These are phyloP conservation scores for Colletotrichum phormii DNA, from an alignment of 2,329 filamentous ascomycete species.

Conservation along the genomic window DNA sequence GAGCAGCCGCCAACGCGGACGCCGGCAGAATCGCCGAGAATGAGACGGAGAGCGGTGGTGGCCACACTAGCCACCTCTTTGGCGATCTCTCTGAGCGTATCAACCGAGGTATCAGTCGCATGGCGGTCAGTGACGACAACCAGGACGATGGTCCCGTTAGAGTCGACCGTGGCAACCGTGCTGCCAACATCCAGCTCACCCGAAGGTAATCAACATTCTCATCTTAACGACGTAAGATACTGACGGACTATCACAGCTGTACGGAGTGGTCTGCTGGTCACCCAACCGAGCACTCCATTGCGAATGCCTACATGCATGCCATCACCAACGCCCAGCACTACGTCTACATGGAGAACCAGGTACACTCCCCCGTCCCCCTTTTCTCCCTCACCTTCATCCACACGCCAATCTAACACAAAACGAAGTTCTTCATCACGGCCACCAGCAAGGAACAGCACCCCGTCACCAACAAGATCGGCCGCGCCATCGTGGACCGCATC, in stretches of 20 bases:
- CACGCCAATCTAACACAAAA: neutral
- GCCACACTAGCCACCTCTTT: conserved; percentile 49
- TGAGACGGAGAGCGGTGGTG: conserved; percentile 31
- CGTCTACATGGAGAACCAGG: conserved; percentile 83
- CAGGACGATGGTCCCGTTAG: conserved; percentile 37
- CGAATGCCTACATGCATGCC: conserved; percentile 82
- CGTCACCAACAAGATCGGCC: conserved; percentile 82
- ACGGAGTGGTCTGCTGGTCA: conserved; percentile 65
- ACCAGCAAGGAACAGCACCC: conserved; percentile 77
- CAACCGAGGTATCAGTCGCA: conserved; percentile 51
- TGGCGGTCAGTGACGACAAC: conserved; percentile 49
- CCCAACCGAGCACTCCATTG: conserved; percentile 78
- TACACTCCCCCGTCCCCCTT: conserved; percentile 38
- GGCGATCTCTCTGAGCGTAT: conserved; percentile 59
- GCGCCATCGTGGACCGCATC: conserved; percentile 82
- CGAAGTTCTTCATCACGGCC: conserved; percentile 86
- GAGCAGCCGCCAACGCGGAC: conserved; percentile 29
- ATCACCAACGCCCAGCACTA: conserved; percentile 78
- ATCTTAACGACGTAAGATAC: neutral
- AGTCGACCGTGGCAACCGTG: conserved; percentile 40
- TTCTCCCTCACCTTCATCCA: conserved; percentile 11
- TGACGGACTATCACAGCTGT: conserved; percentile 47
- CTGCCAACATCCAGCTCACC: conserved; percentile 61
- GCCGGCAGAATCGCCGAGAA: conserved; percentile 26
- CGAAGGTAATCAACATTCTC: conserved; percentile 52